Percentiles rank a stretch among this genome's conserved stretches.
phyloP scores from a whole-genome alignment of 169 alveolate species.

The Eimeria sp. region DNA sequence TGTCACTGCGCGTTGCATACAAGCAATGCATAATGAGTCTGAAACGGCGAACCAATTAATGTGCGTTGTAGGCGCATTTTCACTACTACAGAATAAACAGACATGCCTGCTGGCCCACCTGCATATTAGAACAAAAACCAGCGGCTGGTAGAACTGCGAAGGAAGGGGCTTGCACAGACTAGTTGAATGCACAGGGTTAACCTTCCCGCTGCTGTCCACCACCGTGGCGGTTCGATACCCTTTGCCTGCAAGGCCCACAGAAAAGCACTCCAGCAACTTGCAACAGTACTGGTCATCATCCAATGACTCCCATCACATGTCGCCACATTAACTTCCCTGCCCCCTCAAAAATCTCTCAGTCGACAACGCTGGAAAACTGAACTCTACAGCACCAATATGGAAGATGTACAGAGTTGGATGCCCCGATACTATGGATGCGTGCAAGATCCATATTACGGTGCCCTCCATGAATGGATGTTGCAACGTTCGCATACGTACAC shows the following conservation, averaged over 20 bases:
- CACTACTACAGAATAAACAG: neutral
- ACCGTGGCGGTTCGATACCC: slow-evolving; percentile 85
- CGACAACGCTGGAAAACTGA: neutral
- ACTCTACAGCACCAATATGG: neutral
- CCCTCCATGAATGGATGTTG: neutral
- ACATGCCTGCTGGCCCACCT: slow-evolving; percentile 65
- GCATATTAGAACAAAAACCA: slow-evolving; percentile 88
- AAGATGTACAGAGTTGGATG: neutral
- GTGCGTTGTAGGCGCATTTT: neutral
- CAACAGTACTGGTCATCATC: slow-evolving; percentile 23
- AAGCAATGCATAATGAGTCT: neutral
- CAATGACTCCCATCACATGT: neutral
- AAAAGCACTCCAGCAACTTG: neutral
- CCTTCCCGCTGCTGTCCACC: slow-evolving; percentile 83
- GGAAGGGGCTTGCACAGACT: slow-evolving; percentile 87
- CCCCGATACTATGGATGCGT: neutral
- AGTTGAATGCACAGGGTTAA: slow-evolving; percentile 82
- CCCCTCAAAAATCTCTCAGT: neutral
- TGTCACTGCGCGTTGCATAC: slow-evolving; percentile 82
- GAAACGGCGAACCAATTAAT: neutral
- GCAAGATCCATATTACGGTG: neutral
- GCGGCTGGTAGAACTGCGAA: slow-evolving; percentile 87
- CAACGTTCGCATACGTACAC: slow-evolving; percentile 81
- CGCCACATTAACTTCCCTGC: too few species aligned
- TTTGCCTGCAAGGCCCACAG: slow-evolving; percentile 82